A percentile compares a stretch with the other conserved stretches of the same genome.
phyloP scores from a whole-genome alignment of 352 stramenopile genomes.

The Globisporangium cederbergense region DNA sequence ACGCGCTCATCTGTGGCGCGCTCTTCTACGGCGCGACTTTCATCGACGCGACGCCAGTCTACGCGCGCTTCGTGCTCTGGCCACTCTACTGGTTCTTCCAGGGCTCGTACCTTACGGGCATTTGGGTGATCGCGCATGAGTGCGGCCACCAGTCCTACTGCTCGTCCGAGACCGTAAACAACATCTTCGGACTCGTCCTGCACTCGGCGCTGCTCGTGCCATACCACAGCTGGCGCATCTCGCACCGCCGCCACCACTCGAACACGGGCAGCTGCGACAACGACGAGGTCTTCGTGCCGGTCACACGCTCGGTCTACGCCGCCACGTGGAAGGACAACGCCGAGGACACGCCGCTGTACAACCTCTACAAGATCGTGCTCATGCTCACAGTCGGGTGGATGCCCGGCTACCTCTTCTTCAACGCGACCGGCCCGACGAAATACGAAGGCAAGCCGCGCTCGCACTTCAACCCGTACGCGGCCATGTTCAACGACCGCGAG shows the following conservation, averaged over 20 bases:
- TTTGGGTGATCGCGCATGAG: slow-evolving; percentile 98
- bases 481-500: slow-evolving; percentile 93
- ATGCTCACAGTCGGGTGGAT: slow-evolving; percentile 95
- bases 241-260: slow-evolving; percentile 95
- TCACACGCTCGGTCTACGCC: slow-evolving; percentile 65
- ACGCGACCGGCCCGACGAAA: slow-evolving; percentile 90
- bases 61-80: slow-evolving; percentile 71
- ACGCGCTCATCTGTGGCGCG: slow-evolving; percentile 85
- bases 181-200: slow-evolving; percentile 94
- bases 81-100: slow-evolving; percentile 96
- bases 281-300: slow-evolving; percentile 96
- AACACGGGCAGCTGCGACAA: slow-evolving; percentile 94
- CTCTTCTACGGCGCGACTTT: slow-evolving; percentile 88
- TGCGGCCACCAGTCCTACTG: slow-evolving; percentile 98
- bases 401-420: slow-evolving; percentile 97
- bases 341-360: slow-evolving; percentile 93
- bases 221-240: slow-evolving; percentile 98
- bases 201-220: slow-evolving; percentile 97
- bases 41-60: slow-evolving; percentile 39
- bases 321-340: slow-evolving; percentile 71
- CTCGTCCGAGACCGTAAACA: slow-evolving; percentile 93
- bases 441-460: slow-evolving; percentile 84
- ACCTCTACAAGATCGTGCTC: slow-evolving; percentile 92
- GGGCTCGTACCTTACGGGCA: slow-evolving; percentile 95
- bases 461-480: slow-evolving; percentile 95